Percentiles rank a stretch among this genome's conserved stretches.
phyloP scores from a whole-genome alignment of 164 flowering plant genomes.

The Chloranthus sessilifolius region DNA sequence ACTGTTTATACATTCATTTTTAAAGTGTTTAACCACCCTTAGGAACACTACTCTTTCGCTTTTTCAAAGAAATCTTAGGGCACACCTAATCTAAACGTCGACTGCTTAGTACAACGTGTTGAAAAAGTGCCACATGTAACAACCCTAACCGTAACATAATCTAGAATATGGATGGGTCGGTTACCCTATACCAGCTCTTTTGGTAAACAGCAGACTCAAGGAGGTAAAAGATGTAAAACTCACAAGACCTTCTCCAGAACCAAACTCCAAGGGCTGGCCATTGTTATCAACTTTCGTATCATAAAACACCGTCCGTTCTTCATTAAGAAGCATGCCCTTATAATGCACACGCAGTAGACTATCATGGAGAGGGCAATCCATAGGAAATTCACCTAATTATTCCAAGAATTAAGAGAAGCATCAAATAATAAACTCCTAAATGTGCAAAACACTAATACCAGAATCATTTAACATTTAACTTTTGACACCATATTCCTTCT shows the following conservation, averaged over 20 bases:
- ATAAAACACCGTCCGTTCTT: slow-evolving; percentile 69
- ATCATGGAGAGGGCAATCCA: slow-evolving; percentile 99
- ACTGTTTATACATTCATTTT: too few species aligned
- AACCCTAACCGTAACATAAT: too few species aligned
- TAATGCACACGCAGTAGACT: slow-evolving; percentile 83
- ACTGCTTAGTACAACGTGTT: too few species aligned
- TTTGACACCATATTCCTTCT: too few species aligned
- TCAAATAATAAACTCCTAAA: slow-evolving; percentile 3
- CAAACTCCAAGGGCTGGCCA: slow-evolving; percentile 86
- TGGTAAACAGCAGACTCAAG: not conserved
- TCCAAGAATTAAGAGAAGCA: slow-evolving; percentile 10
- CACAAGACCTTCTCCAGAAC: slow-evolving; percentile 97
- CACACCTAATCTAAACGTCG: too few species aligned
- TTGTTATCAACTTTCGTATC: slow-evolving; percentile 78
- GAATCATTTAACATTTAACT: too few species aligned
- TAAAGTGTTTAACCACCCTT: too few species aligned
- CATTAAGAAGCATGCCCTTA: slow-evolving; percentile 79
- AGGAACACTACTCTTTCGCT: too few species aligned
- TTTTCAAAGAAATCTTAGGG: too few species aligned
- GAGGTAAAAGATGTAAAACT: slow-evolving; percentile 25
- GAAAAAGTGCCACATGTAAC: too few species aligned
- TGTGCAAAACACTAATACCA: slow-evolving; percentile 4
- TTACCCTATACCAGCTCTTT: too few species aligned
- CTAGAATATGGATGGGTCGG: too few species aligned
- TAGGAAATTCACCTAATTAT: slow-evolving; percentile 86